phyloP scores from a whole-genome alignment of 345 rosid species.

The Brassica rapa region DNA sequence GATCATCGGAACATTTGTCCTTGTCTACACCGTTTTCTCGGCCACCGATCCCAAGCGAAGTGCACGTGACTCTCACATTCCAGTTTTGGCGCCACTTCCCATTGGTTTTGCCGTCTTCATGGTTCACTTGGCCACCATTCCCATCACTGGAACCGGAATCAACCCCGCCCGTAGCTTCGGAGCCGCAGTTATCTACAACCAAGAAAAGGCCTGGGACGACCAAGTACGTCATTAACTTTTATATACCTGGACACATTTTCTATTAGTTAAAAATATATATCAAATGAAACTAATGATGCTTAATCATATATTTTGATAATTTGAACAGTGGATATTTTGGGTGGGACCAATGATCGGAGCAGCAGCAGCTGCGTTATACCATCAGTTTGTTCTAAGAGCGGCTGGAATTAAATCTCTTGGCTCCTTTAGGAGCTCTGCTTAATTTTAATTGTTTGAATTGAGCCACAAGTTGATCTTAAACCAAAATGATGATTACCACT shows the following conservation, averaged over 20 bases:
- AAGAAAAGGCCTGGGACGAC: conserved; percentile 85
- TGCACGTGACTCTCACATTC: conserved; percentile 58
- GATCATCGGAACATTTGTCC: conserved; percentile 57
- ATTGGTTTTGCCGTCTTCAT: conserved; percentile 98
- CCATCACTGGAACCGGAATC: conserved; percentile 90
- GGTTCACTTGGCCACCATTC: conserved; percentile 93
- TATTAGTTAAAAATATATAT: not conserved
- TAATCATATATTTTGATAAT: not conserved
- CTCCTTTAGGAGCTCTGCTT: conserved; percentile 86
- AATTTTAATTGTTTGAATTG: conserved; percentile 12
- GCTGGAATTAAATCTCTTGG: conserved; percentile 75
- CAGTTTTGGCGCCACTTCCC: conserved; percentile 90
- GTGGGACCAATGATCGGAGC: conserved; percentile 96
- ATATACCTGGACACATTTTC: not conserved
- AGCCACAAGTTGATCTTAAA: conserved; percentile 19
- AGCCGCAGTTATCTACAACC: conserved; percentile 85
- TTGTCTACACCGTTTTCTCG: conserved; percentile 64
- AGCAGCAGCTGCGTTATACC: conserved; percentile 75
- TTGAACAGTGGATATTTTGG: conserved; percentile 89
- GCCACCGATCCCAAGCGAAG: conserved; percentile 67
- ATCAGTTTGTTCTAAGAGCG: conserved; percentile 77
- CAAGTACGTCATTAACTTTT: conserved; percentile 48
- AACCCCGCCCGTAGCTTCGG: conserved; percentile 98
- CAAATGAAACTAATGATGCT: not conserved
- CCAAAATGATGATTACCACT: conserved; percentile 20